These are phyloP conservation scores for Neurospora sp. DNA, from an alignment of 495 filamentous ascomycete genomes.

Conservation along the genomic window DNA sequence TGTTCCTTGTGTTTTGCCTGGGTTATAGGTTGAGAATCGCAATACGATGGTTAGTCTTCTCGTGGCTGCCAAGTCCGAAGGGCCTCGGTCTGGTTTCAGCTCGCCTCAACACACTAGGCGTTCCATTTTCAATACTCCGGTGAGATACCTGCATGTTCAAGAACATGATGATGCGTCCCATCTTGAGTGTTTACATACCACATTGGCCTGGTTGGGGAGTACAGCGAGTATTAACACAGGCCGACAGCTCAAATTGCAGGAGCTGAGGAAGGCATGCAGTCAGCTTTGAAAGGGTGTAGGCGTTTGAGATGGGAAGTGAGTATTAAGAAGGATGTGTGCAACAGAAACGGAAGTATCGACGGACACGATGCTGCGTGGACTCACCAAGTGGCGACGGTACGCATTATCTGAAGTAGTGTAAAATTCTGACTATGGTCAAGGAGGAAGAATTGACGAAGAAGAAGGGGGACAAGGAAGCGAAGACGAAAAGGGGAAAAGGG, in stretches of 20 bases:
- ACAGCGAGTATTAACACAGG: neutral
- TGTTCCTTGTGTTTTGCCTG: too few species aligned
- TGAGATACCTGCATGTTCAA: neutral
- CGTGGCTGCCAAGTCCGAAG: neutral
- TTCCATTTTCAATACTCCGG: neutral
- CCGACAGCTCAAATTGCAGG: neutral
- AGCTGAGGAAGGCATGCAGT: neutral
- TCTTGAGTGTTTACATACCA: neutral
- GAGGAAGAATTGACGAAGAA: neutral
- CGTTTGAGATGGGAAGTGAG: neutral
- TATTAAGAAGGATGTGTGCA: neutral
- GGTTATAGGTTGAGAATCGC: too few species aligned
- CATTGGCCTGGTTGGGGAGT: neutral
- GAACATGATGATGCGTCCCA: neutral
- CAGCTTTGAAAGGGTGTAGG: neutral
- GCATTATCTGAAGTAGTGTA: neutral
- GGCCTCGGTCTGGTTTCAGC: neutral
- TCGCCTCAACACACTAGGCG: neutral
- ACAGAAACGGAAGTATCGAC: neutral
- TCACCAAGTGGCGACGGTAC: neutral
- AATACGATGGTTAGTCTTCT: neutral
- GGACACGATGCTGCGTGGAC: neutral
- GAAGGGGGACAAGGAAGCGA: neutral
- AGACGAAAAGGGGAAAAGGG: neutral
- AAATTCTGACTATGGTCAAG: neutral